Evolutionary conservation across 257 asterid genomes (phyloP), one percentile per base, ranked within the genome.

Genomic region (Prunella vulgaris): DNA sequence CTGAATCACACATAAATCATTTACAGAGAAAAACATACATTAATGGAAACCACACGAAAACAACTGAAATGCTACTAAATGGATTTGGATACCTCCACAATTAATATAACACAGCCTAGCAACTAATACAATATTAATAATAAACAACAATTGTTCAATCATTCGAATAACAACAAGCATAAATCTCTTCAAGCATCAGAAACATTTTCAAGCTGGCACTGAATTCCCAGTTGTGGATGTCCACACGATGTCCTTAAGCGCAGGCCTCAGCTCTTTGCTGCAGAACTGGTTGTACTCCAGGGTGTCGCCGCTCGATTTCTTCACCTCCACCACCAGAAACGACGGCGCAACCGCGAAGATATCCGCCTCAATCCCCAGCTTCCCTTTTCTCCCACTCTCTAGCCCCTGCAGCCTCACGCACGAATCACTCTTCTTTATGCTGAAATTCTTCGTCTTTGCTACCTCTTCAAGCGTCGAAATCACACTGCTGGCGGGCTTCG

Each of bases 301-400:
- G 0, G 90, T 88, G 44, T 88, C 95, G 1, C 95, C 95, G 63
- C 89, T 81, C 1, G 86, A 73, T 44, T 88, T 88, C 84, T 78
- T 86, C 81, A 88, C 90, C 84, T 88, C 95, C 81, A 88, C 92
- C 63, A 88, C 86, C 77, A 81, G 64, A 44, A 88, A 77, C 63
- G 92, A 76, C 68, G 90, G 73, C 49, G 82, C 76, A 58, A 88
- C 78, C 2, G 89, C 79, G 42, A 82, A 86, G 21, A 88, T 84
- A 48, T 88, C 90, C 0, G 95, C 95, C 4, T 69, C 78, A 0
- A 89, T 87, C 15, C 90, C 92, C 9, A 89, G 79, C 65, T 87
- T 89, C 76, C 96, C 96, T 58, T 88, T 89, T 52, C 96, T 85
- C 49, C 96, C 96, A 38, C 66, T 70, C 73, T 79, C 86, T 46